Base-by-base conservation (phyloP, 805 yeast genomes). In the Candida wancherniae region DNA sequence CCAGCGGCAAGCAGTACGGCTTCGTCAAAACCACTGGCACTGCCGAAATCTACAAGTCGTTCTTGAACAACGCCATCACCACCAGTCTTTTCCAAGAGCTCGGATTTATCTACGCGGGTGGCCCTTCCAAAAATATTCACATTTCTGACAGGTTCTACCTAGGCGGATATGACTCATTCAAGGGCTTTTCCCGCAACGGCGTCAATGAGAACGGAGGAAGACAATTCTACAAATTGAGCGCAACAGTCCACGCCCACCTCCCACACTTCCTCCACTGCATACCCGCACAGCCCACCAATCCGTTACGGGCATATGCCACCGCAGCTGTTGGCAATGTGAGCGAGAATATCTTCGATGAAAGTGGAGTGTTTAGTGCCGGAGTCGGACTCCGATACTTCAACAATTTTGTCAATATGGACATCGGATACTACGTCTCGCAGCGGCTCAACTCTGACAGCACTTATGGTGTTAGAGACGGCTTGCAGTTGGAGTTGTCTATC, bases 181-280 rank as follows among this genome's bases (percentile, higher is more conserved):
- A 82, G 35, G 86, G 88, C 1, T 84, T 82, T 49, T 66, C 73
- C 19, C 61, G 71, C 31, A 80, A 80, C 61, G 75, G 84, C 1
- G 53, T 83, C 20, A 88, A 92, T 9, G 77, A 80, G 1, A 65
- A 75, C 35, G 95, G 95, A 5, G 95, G 94, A 5, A 73, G 75
- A 22, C 69, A 66, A 33, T 77, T 67, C 47, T 54, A 71, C 29
- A 72, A 81, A 18, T 57, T 72, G 15, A 84, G 86, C 4, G 40
- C 70, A 2, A 71, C 82, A 23, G 16, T 80, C n/a, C 74, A 74
- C 45, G 59, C 80, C 14, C 71, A 74, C 26, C 44, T 85, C 15
- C 92, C 94, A 3, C 22, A 32, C 11, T 52, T 54, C 55, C 69
- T 37, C 17, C 54, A 45, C 29, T 44, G 36, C 8, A 39, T 34